Base-by-base conservation (phyloP, 257 asterid species). In the Scutellaria barbata region DNA sequence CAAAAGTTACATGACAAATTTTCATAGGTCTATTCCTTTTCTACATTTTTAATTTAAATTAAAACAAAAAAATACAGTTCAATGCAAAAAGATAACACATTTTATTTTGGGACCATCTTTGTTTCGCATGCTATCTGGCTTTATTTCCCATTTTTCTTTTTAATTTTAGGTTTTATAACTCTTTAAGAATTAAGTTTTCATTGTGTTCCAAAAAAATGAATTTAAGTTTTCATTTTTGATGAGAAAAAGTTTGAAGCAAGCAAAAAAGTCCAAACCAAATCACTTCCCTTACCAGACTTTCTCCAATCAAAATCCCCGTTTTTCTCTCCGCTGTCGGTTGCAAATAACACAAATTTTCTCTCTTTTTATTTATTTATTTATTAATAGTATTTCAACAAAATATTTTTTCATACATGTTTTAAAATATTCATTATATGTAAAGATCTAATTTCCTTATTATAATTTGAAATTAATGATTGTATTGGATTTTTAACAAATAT, bases 321-420 rank as follows among this genome's bases (percentile, higher is more conserved):
- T 22, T 22, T 71, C 69, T 71, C 76, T 17, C n/a, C n/a, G 10
- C 20, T 58, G 69, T 71, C 61, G 42, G 65, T 71, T 33, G 47
- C 59, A 60, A 45, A 47, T 30, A 13, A 33, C 40, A 16, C 50
- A 5, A 6, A 7, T 17, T 16, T 9, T 46, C 48, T 58, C 10
- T 6, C 25, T 22, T 22, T 2, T 22, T n/a, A n/a, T n/a, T n/a
- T n/a, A n/a, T 22, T 22, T 22, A 22, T 22, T 22, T 65, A n/a
- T 30, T 30, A 2, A 30, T 30, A 30, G 3, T 2, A 30, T 30
- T 30, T 30, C 35, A 30, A 30, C 35, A 30, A 30, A 30, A 30
- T 30, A 25, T n/a, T n/a, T n/a, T n/a, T n/a, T n/a, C n/a, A n/a
- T n/a, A n/a, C n/a, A n/a, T n/a, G n/a, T n/a, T n/a, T n/a, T n/a